Conservation (phyloP, 768 basidiomycete species). For the Tricholoma flavovirens region DNA sequence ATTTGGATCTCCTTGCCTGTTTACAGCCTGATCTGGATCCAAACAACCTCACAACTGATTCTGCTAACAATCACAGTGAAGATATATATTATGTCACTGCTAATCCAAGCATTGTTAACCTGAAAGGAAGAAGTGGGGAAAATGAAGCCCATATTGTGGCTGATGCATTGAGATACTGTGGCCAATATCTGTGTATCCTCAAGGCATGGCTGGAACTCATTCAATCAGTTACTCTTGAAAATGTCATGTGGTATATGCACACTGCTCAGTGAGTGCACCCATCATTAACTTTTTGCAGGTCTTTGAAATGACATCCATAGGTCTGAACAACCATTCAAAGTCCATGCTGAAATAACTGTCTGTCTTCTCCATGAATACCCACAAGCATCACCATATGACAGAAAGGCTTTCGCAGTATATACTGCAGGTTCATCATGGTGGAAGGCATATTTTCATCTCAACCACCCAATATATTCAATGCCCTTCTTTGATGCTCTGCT, state of each 20-base stretch:
- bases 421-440: not conserved
- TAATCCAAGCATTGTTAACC: too few relatives aligned
- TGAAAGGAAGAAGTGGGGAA: too few relatives aligned
- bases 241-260: not conserved
- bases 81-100: too few relatives aligned
- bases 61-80: too few relatives aligned
- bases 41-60: not conserved
- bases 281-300: not conserved
- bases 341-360: not conserved
- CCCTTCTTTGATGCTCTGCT: not conserved
- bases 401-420: not conserved
- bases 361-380: not conserved
- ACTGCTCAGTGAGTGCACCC: not conserved
- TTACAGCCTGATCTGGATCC: not conserved
- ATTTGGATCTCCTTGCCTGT: not conserved
- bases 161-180: not conserved
- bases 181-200: not conserved
- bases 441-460: not conserved
- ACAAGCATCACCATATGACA: not conserved
- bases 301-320: not conserved
- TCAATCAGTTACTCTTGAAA: not conserved
- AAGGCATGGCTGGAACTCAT: not conserved
- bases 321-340: not conserved
- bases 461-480: too few relatives aligned
- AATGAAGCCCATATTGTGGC: not conserved